Conservation (phyloP, 768 basidiomycete species). For the Pleurotus citrinopileatus region DNA sequence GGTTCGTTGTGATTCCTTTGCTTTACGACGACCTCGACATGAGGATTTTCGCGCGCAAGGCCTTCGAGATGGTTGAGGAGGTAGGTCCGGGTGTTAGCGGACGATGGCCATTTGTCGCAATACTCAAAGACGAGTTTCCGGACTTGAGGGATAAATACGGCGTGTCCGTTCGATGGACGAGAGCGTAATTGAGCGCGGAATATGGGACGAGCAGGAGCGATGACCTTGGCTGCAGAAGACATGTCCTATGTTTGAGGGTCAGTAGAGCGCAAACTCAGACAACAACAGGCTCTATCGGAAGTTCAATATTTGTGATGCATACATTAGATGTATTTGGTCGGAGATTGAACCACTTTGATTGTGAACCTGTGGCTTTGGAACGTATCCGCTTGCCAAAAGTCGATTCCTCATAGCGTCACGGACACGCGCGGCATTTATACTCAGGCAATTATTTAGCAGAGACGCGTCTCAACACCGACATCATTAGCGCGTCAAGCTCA, state of each 20-base stretch:
- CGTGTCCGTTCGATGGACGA: conserved; percentile 70
- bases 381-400: neutral
- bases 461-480: neutral
- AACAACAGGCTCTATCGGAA: neutral
- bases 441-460: neutral
- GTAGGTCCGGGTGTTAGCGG: conserved; percentile 66
- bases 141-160: conserved; percentile 71
- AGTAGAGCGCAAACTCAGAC: neutral
- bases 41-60: conserved; percentile 71
- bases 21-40: conserved; percentile 82
- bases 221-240: conserved; percentile 7
- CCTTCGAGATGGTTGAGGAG: conserved; percentile 58
- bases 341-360: neutral
- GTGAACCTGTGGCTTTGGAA: neutral
- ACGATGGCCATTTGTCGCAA: conserved; percentile 81
- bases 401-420: neutral
- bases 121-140: conserved; percentile 88
- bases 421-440: conserved; percentile 9
- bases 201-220: conserved; percentile 23
- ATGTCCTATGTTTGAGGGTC: too few species aligned
- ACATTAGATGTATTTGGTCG: neutral
- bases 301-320: neutral
- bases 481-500: conserved; percentile 4
- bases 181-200: conserved; percentile 50
- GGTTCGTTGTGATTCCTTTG: conserved; percentile 76